A percentile compares a stretch with the other conserved stretches of the same genome.
These are phyloP conservation scores for Inga laurina DNA, from an alignment of 306 rosid species.

Conservation along the genomic window DNA sequence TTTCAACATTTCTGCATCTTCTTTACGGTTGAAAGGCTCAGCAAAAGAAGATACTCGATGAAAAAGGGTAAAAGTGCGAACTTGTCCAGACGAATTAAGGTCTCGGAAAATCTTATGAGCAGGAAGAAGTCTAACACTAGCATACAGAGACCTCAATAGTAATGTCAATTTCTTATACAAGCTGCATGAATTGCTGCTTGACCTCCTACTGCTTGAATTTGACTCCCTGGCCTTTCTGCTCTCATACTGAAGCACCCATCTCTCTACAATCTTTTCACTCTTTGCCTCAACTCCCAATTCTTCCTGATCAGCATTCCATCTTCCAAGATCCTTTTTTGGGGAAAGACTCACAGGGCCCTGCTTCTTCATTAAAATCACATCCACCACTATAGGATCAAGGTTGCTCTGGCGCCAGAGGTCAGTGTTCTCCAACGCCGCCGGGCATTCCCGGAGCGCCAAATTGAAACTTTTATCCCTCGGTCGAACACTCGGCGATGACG, in stretches of 20 bases:
- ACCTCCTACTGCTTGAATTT: slow-evolving; percentile 59
- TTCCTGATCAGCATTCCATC: slow-evolving; percentile 56
- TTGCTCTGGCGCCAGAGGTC: slow-evolving; percentile 74
- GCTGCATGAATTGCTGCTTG: slow-evolving; percentile 44
- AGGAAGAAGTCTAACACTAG: slow-evolving; percentile 77
- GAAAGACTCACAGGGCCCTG: slow-evolving; percentile 51
- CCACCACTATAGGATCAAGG: slow-evolving; percentile 67
- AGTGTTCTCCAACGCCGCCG: slow-evolving; percentile 61
- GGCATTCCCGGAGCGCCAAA: slow-evolving; percentile 73
- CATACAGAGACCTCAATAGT: slow-evolving; percentile 82
- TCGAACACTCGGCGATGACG: slow-evolving; percentile 73
- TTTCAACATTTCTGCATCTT: slow-evolving; percentile 71
- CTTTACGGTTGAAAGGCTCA: slow-evolving; percentile 68
- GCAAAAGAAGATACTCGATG: slow-evolving; percentile 69
- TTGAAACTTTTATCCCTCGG: slow-evolving; percentile 92
- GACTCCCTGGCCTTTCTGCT: slow-evolving; percentile 54
- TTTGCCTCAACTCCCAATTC: slow-evolving; percentile 48
- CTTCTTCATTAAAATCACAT: slow-evolving; percentile 75
- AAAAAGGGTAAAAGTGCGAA: slow-evolving; percentile 59
- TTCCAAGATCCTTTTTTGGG: slow-evolving; percentile 50
- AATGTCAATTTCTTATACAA: slow-evolving; percentile 70
- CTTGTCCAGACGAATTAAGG: slow-evolving; percentile 63
- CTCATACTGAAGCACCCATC: slow-evolving; percentile 83
- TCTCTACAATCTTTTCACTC: slow-evolving; percentile 77
- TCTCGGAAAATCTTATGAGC: slow-evolving; percentile 64